Conservation (phyloP, 208 protist species). For the Acanthamoeba sp. region DNA sequence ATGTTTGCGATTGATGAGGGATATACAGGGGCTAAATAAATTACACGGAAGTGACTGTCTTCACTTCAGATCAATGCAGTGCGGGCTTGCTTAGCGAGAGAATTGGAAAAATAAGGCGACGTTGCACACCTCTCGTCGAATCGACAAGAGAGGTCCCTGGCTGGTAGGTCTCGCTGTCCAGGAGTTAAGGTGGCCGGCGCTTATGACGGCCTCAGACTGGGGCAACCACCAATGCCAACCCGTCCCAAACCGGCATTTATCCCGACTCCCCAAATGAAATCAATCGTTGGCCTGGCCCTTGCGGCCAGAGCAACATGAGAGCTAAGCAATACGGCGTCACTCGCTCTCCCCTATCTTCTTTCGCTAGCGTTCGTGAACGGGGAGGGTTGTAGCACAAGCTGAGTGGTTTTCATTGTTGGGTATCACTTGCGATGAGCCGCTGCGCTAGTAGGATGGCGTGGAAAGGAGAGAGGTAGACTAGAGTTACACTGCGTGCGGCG, state of each 20-base stretch:
- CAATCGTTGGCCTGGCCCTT: background rate
- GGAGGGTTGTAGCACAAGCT: no score
- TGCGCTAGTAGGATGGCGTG: no score
- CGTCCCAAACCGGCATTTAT: background rate
- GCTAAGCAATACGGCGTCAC: background rate
- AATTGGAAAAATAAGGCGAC: background rate
- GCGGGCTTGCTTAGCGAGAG: background rate
- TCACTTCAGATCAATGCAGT: background rate
- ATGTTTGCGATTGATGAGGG: background rate
- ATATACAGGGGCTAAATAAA: background rate
- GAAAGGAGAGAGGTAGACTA: no score
- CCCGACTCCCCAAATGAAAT: background rate
- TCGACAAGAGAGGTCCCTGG: background rate
- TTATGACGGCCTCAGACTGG: background rate
- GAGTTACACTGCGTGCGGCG: no score
- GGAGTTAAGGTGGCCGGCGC: background rate
- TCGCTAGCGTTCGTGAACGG: no score
- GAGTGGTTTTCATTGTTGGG: no score
- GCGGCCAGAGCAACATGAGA: background rate
- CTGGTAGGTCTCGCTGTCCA: background rate
- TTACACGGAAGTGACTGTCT: background rate
- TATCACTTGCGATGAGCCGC: no score
- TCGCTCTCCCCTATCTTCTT: background rate
- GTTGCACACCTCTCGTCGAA: background rate
- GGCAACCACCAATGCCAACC: conserved; percentile 30